Evolutionary conservation across 129 eudicot species (phyloP).

Genomic region (Gnaphalium uliginosum): DNA sequence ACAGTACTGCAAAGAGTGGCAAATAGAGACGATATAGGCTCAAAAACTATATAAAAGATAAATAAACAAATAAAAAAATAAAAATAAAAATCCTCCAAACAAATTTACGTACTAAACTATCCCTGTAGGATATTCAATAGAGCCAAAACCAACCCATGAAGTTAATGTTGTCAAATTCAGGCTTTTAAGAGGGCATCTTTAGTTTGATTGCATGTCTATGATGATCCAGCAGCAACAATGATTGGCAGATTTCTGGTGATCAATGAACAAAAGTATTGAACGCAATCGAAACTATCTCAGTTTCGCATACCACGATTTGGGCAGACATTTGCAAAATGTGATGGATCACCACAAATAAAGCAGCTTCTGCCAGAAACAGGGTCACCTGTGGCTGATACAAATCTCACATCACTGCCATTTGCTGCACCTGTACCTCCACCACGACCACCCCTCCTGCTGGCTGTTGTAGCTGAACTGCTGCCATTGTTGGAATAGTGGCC

Average conservation of each 20-base stretch:
- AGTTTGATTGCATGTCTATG: not conserved
- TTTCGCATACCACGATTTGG: slow-evolving; percentile 61
- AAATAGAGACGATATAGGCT: too few species aligned
- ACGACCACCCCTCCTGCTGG: slow-evolving; percentile 45
- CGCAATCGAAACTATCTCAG: not conserved
- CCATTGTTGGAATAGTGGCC: slow-evolving; percentile 7
- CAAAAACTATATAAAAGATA: not conserved
- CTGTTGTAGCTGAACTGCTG: slow-evolving; percentile 34
- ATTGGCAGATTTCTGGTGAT: not conserved
- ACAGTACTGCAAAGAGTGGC: too few species aligned
- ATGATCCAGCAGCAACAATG: not conserved
- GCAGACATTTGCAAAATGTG: slow-evolving; percentile 90
- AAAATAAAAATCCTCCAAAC: not conserved
- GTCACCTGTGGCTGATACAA: slow-evolving; percentile 95
- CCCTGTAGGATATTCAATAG: not conserved
- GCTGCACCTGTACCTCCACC: slow-evolving; percentile 43
- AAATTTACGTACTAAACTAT: not conserved
- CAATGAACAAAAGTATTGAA: not conserved
- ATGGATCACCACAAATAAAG: slow-evolving; percentile 86
- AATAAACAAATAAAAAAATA: not conserved
- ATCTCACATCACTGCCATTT: slow-evolving; percentile 39
- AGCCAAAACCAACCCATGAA: not conserved
- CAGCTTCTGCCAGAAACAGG: slow-evolving; percentile 82
- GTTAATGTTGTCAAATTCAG: not conserved
- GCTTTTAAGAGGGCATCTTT: not conserved